Evolutionary conservation across 257 asterid genomes (phyloP), one percentile per base, ranked within the genome.

Genomic region (Solanum ahanhuiri): DNA sequence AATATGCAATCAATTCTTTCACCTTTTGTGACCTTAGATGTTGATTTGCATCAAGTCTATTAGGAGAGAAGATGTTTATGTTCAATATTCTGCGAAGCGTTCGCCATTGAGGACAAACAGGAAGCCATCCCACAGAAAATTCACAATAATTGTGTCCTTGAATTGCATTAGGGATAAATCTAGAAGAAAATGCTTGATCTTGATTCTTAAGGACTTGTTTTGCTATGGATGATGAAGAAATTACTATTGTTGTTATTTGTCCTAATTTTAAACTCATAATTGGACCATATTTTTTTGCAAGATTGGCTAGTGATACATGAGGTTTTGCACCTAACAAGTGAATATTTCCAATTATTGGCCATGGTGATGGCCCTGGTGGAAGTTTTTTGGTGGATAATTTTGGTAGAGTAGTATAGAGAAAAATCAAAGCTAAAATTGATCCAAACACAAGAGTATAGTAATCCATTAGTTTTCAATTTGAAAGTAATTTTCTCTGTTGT

Each of bases 361-460:
- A 51, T 51, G 60, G 9, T 51, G 22, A 51, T 51, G 60, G 60
- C 1, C 60, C 60, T 51, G 60, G 60, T 14, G 60, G 60, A 15
- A 51, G 22, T 5, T 51, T 51, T 51, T 51, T 51, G 60, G 8
- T 51, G 63, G n/a, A 17, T 6, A 17, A 17, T 54, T 54, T 54
- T 6, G 10, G 4, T 54, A 54, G 1, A 54, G 8, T 34, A 75
- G 8, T 34, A 83, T 31, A 58, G 17, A 83, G 17, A 23, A 89
- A 58, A 41, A 73, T 85, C 45, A 85, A 72, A 66, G 90, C 83
- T 4, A 94, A 89, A 5, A 96, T 89, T 20, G 88, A 88, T 25
- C 93, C 96, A 4, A 96, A 83, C 1, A 90, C 91, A 30, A 88
- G 30, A 15, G 86, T 84, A 30, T 84, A 73, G 85, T 37, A 85